These are phyloP conservation scores for Byssochlamys sp. DNA, from an alignment of 2,329 filamentous ascomycete genomes.

Conservation along the genomic window DNA sequence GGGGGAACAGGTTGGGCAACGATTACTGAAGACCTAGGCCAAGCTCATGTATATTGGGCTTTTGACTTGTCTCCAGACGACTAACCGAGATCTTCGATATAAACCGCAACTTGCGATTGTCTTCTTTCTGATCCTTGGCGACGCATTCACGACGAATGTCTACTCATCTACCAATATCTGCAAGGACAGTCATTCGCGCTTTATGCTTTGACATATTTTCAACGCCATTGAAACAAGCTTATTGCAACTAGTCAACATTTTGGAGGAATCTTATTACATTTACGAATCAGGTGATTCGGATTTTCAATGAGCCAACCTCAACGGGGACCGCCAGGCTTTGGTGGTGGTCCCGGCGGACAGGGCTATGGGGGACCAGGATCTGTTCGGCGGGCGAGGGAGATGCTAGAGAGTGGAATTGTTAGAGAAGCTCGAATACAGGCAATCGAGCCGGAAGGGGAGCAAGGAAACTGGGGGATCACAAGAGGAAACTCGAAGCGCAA, in stretches of 20 bases:
- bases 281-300: not conserved
- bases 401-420: conserved; percentile 23
- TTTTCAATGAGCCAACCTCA: conserved; percentile 14
- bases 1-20: not conserved
- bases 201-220: not conserved
- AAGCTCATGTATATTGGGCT: not conserved
- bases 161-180: not conserved
- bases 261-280: not conserved
- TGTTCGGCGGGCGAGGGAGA: conserved; percentile 26
- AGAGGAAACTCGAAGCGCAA: not conserved
- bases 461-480: not conserved
- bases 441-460: not conserved
- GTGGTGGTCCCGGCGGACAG: conserved; percentile 6
- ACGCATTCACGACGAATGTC: not conserved
- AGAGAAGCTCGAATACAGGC: conserved; percentile 6
- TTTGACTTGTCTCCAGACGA: not conserved
- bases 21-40: not conserved
- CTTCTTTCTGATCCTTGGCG: not conserved
- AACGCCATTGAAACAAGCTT: not conserved
- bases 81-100: not conserved
- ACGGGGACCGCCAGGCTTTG: conserved; percentile 5
- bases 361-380: conserved; percentile 19
- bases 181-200: not conserved
- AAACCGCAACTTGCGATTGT: not conserved
- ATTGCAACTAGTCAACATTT: not conserved